Base-by-base conservation (phyloP, 257 asterid species). In the Apocynum venetum region DNA sequence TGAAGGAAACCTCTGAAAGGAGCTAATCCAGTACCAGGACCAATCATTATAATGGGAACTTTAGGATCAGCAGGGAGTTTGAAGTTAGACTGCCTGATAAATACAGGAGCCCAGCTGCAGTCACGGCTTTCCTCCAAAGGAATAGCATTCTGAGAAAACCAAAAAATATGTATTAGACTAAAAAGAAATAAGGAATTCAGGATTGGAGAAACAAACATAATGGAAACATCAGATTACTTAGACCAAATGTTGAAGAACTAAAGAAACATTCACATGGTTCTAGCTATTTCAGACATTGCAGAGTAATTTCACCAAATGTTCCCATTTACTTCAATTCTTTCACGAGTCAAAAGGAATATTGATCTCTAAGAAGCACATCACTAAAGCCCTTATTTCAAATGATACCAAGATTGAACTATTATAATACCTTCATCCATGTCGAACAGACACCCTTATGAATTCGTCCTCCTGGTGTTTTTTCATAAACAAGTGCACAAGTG, bases 1-100 rank as follows among this genome's bases (percentile, higher is more conserved):
- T 96, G 99, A 84, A 96, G 97, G 84, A 96, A 96, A 66, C 99
- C 99, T 76, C 99, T 89, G 77, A 96, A 93, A 36, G 99, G 99
- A 78, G 99, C 99, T 83, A 96, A 83, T 14, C 99, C 99, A 52
- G 99, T 96, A 72, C 99, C 99, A 68, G 99, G 99, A 67, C 99
- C 99, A 19, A 93, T 87, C 99, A 96, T 96, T 78, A 93, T 84
- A 49, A 96, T 72, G 4, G 99, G 99, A 55, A 89, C 89, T 88
- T 88, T 86, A 72, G 96, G 86, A 83, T 93, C 97, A 67, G 93
- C 74, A 47, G 99, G 99, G 73, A 93, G 93, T 82, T 90, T 91
- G 87, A 96, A 96, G 90, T 89, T 96, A 63, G 98, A 96, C 76
- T 88, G 89, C 85, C 99, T 81, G 82, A 96, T 92, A 59, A 93